phyloP scores from a whole-genome alignment of 306 rosid species.

The Parietaria judaica region DNA sequence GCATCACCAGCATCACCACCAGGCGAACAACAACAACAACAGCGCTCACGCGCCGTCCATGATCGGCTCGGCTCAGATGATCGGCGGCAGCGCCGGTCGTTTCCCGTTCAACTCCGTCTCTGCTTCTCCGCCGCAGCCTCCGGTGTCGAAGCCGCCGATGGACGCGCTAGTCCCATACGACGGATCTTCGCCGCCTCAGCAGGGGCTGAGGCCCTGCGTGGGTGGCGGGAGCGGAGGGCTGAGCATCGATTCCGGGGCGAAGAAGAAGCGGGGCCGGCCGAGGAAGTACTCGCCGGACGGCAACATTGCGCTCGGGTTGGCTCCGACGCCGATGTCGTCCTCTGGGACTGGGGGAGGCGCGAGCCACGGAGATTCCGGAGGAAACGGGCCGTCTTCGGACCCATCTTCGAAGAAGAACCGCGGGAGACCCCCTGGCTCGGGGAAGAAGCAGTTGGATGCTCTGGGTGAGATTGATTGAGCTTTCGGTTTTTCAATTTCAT shows the following conservation, averaged over 20 bases:
- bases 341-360: slow-evolving; percentile 25
- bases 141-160: slow-evolving; percentile 20
- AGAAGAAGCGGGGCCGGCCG: slow-evolving; percentile 91
- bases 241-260: slow-evolving; percentile 36
- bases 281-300: slow-evolving; percentile 67
- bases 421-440: slow-evolving; percentile 80
- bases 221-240: slow-evolving; percentile 32
- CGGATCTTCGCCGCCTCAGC: slow-evolving; percentile 41
- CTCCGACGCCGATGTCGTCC: slow-evolving; percentile 39
- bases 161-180: slow-evolving; percentile 43
- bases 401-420: slow-evolving; percentile 50
- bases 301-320: slow-evolving; percentile 56
- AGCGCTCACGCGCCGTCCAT: slow-evolving; percentile 24
- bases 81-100: slow-evolving; percentile 32
- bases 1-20: slow-evolving; percentile 15
- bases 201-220: slow-evolving; percentile 30
- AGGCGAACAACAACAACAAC: slow-evolving; percentile 18
- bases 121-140: slow-evolving; percentile 16
- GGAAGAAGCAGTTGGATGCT: slow-evolving; percentile 55
- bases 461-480: slow-evolving; percentile 30
- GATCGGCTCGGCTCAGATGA: slow-evolving; percentile 37
- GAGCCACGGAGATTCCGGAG: slow-evolving; percentile 43
- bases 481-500: background rate
- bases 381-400: slow-evolving; percentile 48
- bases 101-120: slow-evolving; percentile 52